phyloP scores from a whole-genome alignment of 2,329 filamentous ascomycete species.

The Fusarium sp. region DNA sequence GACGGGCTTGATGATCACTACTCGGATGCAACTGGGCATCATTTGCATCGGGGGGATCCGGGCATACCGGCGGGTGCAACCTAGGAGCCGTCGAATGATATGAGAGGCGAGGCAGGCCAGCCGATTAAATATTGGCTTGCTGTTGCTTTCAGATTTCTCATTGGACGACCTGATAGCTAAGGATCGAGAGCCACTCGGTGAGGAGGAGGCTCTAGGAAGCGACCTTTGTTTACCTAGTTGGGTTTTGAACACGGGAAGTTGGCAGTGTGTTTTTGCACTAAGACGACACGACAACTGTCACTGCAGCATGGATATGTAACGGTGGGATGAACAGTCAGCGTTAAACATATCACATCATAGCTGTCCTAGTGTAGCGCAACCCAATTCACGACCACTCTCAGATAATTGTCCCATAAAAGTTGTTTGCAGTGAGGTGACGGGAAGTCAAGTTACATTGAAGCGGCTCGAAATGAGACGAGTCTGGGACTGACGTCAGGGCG shows the following conservation, averaged over 20 bases:
- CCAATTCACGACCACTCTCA: constrained; percentile 20
- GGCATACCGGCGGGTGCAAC: constrained; percentile 13
- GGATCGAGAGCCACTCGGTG: constrained; percentile 41
- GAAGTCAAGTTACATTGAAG: neutral
- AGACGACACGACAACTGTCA: neutral
- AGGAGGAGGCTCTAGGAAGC: constrained; percentile 38
- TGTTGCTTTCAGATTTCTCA: neutral
- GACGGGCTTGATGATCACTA: constrained; percentile 49
- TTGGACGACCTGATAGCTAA: constrained; percentile 3
- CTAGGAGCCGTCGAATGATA: neutral
- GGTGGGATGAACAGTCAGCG: neutral
- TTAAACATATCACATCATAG: constrained; percentile 1
- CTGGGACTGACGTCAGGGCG: constrained; percentile 39
- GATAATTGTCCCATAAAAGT: neutral
- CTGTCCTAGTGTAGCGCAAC: constrained; percentile 2
- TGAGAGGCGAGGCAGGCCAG: neutral
- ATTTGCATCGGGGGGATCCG: constrained; percentile 21
- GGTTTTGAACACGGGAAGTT: constrained; percentile 13
- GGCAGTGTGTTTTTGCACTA: neutral
- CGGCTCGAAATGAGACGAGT: constrained; percentile 2
- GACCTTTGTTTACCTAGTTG: constrained; percentile 7
- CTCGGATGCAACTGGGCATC: constrained; percentile 35
- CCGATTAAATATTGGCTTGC: neutral
- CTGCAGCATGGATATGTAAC: neutral
- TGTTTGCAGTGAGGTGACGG: neutral